These are phyloP conservation scores for Phylloporus rhodoxanthus DNA, from an alignment of 768 basidiomycete species.

Conservation along the genomic window DNA sequence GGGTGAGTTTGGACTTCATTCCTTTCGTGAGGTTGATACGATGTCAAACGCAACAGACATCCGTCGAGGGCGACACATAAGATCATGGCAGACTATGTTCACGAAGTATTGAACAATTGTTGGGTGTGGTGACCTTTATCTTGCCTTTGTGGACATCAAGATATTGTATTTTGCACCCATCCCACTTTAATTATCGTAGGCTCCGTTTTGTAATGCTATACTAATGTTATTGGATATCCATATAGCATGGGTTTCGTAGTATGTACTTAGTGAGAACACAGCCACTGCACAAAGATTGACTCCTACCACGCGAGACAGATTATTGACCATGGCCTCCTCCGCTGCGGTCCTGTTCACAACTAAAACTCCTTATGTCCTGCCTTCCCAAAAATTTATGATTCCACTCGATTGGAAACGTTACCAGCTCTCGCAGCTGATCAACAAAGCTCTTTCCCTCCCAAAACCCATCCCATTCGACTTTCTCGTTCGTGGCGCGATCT, in stretches of 20 bases:
- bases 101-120: constrained; percentile 36
- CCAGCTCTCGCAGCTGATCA: constrained; percentile 94
- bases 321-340: constrained; percentile 5
- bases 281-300: not conserved
- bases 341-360: constrained; percentile 18
- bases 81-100: constrained; percentile 50
- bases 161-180: not conserved
- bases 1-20: constrained; percentile 32
- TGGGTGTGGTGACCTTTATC: constrained; percentile 1
- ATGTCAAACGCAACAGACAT: constrained; percentile 30
- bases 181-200: not conserved
- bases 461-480: constrained; percentile 91
- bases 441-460: constrained; percentile 77
- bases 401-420: constrained; percentile 89
- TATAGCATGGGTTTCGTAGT: too few species aligned
- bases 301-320: not conserved
- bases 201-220: not conserved
- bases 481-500: constrained; percentile 74
- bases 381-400: constrained; percentile 84
- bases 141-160: not conserved
- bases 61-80: constrained; percentile 45
- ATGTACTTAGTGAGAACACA: too few species aligned
- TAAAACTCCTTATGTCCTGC: constrained; percentile 16
- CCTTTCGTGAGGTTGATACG: not conserved
- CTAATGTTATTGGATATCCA: not conserved